phyloP scores from a whole-genome alignment of 2,329 filamentous ascomycete species.

The Neonectria faginata region DNA sequence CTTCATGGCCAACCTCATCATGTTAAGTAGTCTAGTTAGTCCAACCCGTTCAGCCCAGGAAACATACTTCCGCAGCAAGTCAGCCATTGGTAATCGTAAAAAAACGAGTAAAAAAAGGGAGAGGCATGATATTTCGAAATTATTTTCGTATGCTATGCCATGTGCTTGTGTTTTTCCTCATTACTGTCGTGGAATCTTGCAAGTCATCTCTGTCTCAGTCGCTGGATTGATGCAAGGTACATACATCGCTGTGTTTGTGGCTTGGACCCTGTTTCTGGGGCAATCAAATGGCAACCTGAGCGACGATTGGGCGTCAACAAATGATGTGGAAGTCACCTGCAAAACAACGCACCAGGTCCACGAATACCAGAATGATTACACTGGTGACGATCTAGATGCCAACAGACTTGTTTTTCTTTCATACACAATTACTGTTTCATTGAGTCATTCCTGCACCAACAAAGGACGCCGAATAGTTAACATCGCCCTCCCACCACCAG shows the following conservation, averaged over 20 bases:
- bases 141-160: too few relatives aligned
- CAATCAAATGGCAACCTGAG: constrained; percentile 37
- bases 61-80: not conserved
- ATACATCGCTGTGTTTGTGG: constrained; percentile 26
- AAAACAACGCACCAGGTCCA: constrained; percentile 39
- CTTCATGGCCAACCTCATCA: not conserved
- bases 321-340: constrained; percentile 29
- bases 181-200: not conserved
- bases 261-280: constrained; percentile 44
- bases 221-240: constrained; percentile 10
- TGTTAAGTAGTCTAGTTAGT: not conserved
- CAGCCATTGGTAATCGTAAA: not conserved
- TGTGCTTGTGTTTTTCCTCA: not conserved
- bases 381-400: not conserved
- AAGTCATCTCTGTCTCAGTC: not conserved
- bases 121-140: not conserved
- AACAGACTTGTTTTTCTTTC: not conserved
- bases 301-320: constrained; percentile 46
- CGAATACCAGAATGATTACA: constrained; percentile 22
- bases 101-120: not conserved
- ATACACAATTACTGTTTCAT: not conserved
- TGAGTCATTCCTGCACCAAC: not conserved
- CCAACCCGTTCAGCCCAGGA: not conserved
- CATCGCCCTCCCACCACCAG: not conserved
- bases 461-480: not conserved